Base-by-base conservation (phyloP, 108 stramenopile genomes). In the Nitzschia palea region DNA sequence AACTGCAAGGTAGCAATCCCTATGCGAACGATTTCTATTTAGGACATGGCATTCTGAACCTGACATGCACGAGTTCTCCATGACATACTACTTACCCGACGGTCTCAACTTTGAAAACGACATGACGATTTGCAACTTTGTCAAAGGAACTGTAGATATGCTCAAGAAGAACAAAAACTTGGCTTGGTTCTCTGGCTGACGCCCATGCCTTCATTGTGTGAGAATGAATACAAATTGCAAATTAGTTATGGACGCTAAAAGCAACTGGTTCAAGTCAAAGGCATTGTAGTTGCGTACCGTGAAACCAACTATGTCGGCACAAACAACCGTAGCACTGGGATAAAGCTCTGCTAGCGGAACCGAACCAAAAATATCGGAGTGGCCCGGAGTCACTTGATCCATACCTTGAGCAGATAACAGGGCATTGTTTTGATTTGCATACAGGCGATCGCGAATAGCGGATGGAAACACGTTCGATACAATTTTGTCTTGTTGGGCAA, bases 281-380 rank as follows among this genome's bases (percentile, higher is more conserved):
- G n/a, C n/a, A n/a, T n/a, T n/a, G n/a, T n/a, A n/a, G n/a, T n/a
- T n/a, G n/a, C n/a, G n/a, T n/a, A n/a, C n/a, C n/a, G n/a, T n/a
- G n/a, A n/a, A n/a, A n/a, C n/a, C n/a, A n/a, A n/a, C n/a, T n/a
- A 70, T 60, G 37, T 67, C 66, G 6, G 66, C 66, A 40, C 55
- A 67, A 27, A 67, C 32, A 4, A 67, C 34, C 8, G 66, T 56
- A 26, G 66, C 56, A 18, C 23, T 32, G 8, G 51, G 52, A 26
- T 36, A 67, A 20, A 67, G 32, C 17, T 67, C 66, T 8, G 66
- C 66, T 8, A 67, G 33, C 4, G 66, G 66, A 27, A 17, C 55
- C n/a, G 6, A 17, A 8, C 6, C 6, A 15, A n/a, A 51, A 51
- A 15, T 6, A 8, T 51, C 12, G n/a, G n/a, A n/a, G n/a, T n/a